phyloP scores from a whole-genome alignment of 306 rosid species.

The Ormosia semicastrata region DNA sequence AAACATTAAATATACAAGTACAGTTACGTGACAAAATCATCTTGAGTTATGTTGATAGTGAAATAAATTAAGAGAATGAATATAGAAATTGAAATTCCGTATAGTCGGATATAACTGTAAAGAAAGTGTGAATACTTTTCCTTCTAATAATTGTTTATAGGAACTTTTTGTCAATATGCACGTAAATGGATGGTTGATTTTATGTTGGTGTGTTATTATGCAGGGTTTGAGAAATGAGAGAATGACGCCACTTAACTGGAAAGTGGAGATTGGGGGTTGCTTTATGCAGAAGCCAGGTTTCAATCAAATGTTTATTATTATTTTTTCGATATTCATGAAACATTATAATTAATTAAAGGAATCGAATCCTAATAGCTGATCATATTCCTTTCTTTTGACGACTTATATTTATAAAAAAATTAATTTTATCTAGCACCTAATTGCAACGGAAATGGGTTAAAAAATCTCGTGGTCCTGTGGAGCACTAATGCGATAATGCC shows the following conservation, averaged over 20 bases:
- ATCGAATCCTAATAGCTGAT: slow-evolving; percentile 8
- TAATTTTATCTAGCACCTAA: neutral
- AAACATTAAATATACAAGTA: neutral
- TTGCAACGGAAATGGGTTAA: neutral
- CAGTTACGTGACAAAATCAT: neutral
- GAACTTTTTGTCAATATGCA: neutral
- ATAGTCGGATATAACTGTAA: neutral
- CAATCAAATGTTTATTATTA: neutral
- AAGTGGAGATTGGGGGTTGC: slow-evolving; percentile 28
- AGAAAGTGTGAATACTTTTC: neutral
- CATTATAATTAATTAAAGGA: slow-evolving; percentile 2
- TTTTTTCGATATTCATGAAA: neutral
- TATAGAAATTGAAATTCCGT: neutral
- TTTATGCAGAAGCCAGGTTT: slow-evolving; percentile 12
- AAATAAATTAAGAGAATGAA: slow-evolving; percentile 8
- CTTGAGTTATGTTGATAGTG: neutral
- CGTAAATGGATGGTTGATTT: slow-evolving; percentile 17
- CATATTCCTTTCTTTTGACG: slow-evolving; percentile 27
- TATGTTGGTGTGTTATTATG: neutral
- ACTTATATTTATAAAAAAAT: neutral
- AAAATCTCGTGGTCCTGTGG: neutral
- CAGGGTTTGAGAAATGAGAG: slow-evolving; percentile 10
- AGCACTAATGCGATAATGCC: neutral
- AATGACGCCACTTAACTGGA: slow-evolving; percentile 11
- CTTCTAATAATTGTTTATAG: slow-evolving; percentile 5